These are phyloP conservation scores for Penicillium mononematosum DNA, from an alignment of 495 filamentous ascomycete species.

Conservation along the genomic window DNA sequence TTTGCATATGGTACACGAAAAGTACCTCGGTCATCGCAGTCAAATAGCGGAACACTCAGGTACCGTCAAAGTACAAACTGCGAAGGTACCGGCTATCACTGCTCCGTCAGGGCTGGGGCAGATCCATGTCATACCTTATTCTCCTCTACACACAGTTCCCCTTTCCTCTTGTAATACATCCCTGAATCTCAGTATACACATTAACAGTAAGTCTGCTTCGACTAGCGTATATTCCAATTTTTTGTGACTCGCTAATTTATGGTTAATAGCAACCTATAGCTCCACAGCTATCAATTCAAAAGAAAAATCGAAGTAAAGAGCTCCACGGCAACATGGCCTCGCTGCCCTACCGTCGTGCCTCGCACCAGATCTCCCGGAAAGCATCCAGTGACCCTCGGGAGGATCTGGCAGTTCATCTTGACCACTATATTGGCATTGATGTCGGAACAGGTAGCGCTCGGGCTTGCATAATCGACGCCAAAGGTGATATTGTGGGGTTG, in stretches of 20 bases:
- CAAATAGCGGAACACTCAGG: neutral
- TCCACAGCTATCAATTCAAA: neutral
- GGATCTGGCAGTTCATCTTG: constrained; percentile 52
- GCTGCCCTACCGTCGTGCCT: constrained; percentile 35
- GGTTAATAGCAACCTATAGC: neutral
- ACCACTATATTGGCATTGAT: constrained; percentile 88
- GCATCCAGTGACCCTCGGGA: constrained; percentile 56
- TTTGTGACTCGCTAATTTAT: neutral
- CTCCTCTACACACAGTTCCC: neutral
- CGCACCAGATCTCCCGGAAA: constrained; percentile 47
- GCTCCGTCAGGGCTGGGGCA: neutral
- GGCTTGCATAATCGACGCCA: constrained; percentile 87
- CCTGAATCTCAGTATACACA: neutral
- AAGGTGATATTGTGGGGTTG: constrained; percentile 88
- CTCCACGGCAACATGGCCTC: constrained; percentile 28
- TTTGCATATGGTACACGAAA: neutral
- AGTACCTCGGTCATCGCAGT: neutral
- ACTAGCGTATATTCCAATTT: neutral
- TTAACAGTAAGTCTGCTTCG: neutral
- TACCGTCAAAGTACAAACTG: neutral
- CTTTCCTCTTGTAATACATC: neutral
- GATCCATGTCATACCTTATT: neutral
- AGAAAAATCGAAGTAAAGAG: constrained; percentile 1
- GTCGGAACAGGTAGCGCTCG: constrained; percentile 94
- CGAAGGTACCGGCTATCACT: neutral